Conservation (phyloP, 1,284 basidiomycete species). For the Mycena sp. region DNA sequence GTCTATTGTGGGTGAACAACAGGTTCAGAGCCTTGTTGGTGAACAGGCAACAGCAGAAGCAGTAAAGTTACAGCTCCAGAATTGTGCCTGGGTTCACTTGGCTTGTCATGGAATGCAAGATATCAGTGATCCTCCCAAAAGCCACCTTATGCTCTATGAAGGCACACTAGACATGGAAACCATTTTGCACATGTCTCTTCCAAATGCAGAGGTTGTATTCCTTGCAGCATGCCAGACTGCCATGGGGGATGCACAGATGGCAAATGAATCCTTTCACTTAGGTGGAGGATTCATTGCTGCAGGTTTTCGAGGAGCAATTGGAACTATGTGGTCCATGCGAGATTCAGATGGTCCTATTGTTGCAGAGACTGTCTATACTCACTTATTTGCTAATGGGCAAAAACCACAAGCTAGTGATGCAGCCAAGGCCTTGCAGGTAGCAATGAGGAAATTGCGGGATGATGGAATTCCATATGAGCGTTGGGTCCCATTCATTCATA, state of each 20-base stretch:
- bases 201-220: too few relatives aligned
- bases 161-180: conserved; percentile 31
- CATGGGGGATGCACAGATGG: conserved; percentile 27
- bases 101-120: conserved; percentile 44
- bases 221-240: too few relatives aligned
- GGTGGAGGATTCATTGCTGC: conserved; percentile 42
- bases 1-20: neutral
- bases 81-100: conserved; percentile 39
- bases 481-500: neutral
- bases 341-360: conserved; percentile 40
- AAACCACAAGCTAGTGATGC: conserved; percentile 26
- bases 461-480: conserved; percentile 28
- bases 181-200: conserved; percentile 23
- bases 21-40: neutral
- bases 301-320: conserved; percentile 45
- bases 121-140: conserved; percentile 35
- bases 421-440: conserved; percentile 34
- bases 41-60: neutral
- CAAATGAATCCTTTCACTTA: conserved; percentile 37
- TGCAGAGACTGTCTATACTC: conserved; percentile 34
- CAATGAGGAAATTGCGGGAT: conserved; percentile 33
- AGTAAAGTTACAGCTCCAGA: conserved; percentile 14
- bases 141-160: conserved; percentile 19
- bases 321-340: conserved; percentile 45
- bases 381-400: conserved; percentile 26